phyloP scores from a whole-genome alignment of 2,329 filamentous ascomycete species.

The Colletotrichum sp. region DNA sequence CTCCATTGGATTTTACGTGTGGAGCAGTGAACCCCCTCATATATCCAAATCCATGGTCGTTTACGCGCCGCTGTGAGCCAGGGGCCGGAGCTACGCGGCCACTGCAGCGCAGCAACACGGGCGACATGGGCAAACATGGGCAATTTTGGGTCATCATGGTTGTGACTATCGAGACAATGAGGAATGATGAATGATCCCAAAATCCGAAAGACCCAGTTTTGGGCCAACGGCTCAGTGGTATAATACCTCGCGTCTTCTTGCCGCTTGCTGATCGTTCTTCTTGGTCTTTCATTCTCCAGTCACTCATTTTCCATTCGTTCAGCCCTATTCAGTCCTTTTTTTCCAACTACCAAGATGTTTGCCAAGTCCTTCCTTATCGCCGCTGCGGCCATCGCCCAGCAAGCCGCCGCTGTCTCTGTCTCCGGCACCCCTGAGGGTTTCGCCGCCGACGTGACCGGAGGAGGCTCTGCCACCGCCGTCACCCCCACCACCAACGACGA shows the following conservation, averaged over 20 bases:
- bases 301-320: slow-evolving; percentile 7
- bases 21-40: slow-evolving; percentile 10
- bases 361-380: slow-evolving; percentile 15
- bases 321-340: not conserved
- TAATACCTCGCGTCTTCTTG: not conserved
- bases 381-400: slow-evolving; percentile 16
- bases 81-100: not conserved
- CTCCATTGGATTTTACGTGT: not conserved
- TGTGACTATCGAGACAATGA: not conserved
- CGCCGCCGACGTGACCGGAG: slow-evolving; percentile 61
- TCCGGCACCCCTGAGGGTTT: slow-evolving; percentile 46
- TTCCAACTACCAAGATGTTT: slow-evolving; percentile 5
- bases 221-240: not conserved
- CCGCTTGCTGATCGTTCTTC: not conserved
- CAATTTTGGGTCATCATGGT: not conserved
- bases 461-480: slow-evolving; percentile 57
- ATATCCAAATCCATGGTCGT: not conserved
- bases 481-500: slow-evolving; percentile 59
- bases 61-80: not conserved
- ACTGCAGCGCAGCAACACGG: not conserved
- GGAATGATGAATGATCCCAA: not conserved
- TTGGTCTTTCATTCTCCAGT: not conserved
- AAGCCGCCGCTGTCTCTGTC: slow-evolving; percentile 28
- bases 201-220: not conserved
- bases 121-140: not conserved